Base-by-base conservation (phyloP, 2,329 filamentous ascomycete genomes). In the Aspergillus costaricaensis region DNA sequence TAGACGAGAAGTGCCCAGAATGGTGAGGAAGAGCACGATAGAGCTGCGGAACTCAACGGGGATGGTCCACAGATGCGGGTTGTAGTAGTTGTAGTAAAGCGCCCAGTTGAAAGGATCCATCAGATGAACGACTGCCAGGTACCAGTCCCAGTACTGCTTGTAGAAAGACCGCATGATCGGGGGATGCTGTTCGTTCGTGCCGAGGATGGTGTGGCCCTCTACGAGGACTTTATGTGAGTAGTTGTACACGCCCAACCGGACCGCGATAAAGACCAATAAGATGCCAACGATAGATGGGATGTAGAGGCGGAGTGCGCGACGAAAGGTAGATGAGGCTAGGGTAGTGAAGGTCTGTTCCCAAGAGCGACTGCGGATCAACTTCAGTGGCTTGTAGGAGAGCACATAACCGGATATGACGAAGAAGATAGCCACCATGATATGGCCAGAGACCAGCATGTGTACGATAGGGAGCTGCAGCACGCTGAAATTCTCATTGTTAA, bases 341-440 rank as follows among this genome's bases (percentile, higher is more conserved):
- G 68, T 68, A n/a, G 71, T 71, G 57, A 79, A 77, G 2, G 77
- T 72, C 55, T 77, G 71, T 27, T 76, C 77, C 62, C 73, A 79
- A 10, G 74, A 69, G 44, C 72, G 68, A 58, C 61, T 72, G 38
- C 74, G 75, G 56, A 79, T 77, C 39, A 72, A 68, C 61, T 74
- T 79, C 56, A 79, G 62, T 3, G 76, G 76, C 59, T 77, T 77
- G 59, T 76, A 76, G 27, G 78, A 79, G 50, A 81, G 71, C n/a
- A 80, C 79, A 59, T 81, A 82, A 55, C 79, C 80, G 8, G 78
- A 81, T 25, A 82, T 76, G 36, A 81, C 75, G 65, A 82, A 82
- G 69, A 82, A 81, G 39, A 81, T 77, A 49, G 75, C 73, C 14
- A 81, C 79, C 78, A 80, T 79, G 61, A 80, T 76, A 62, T 81